These are phyloP conservation scores for Pholiota adiposa DNA, from an alignment of 1,284 basidiomycete species.

Conservation along the genomic window DNA sequence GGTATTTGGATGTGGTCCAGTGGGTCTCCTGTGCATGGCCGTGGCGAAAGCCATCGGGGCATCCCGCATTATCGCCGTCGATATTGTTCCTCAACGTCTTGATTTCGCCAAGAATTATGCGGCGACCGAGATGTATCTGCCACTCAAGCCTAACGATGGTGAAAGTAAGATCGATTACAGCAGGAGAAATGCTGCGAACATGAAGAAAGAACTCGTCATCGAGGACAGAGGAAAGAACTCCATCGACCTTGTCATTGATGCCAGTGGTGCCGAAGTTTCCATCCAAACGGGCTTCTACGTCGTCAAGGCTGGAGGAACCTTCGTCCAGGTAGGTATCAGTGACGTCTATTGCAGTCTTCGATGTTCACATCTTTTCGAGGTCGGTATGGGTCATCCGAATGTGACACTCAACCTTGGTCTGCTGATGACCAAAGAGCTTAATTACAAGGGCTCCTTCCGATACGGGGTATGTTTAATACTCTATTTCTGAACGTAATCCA, in stretches of 20 bases:
- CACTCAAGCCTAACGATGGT: slow-evolving; percentile 62
- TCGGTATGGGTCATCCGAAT: slow-evolving; percentile 75
- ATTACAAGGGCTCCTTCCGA: slow-evolving; percentile 86
- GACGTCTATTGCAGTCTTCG: background rate
- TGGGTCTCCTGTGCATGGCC: slow-evolving; percentile 91
- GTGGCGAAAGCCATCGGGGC: slow-evolving; percentile 91
- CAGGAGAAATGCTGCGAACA: slow-evolving; percentile 61
- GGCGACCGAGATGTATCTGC: slow-evolving; percentile 84
- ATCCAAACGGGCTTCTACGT: slow-evolving; percentile 84
- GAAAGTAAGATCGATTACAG: slow-evolving; percentile 77
- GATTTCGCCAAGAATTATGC: slow-evolving; percentile 88
- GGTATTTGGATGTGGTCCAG: slow-evolving; percentile 91
- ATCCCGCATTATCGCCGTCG: slow-evolving; percentile 79
- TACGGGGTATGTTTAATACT: slow-evolving; percentile 63
- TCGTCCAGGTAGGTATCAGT: slow-evolving; percentile 56
- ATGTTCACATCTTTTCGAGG: slow-evolving; percentile 42
- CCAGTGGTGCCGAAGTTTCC: slow-evolving; percentile 88
- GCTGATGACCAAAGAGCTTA: slow-evolving; percentile 77
- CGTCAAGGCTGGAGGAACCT: slow-evolving; percentile 74
- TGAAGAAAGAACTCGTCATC: slow-evolving; percentile 63
- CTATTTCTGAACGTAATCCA: background rate
- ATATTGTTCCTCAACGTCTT: slow-evolving; percentile 84
- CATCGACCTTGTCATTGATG: slow-evolving; percentile 81
- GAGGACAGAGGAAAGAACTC: slow-evolving; percentile 58
- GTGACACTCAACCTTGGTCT: slow-evolving; percentile 65